A percentile compares a stretch with the other conserved stretches of the same genome.
Evolutionary conservation across 805 yeast species (phyloP).

Genomic region (Isabelozyma gotoi): DNA sequence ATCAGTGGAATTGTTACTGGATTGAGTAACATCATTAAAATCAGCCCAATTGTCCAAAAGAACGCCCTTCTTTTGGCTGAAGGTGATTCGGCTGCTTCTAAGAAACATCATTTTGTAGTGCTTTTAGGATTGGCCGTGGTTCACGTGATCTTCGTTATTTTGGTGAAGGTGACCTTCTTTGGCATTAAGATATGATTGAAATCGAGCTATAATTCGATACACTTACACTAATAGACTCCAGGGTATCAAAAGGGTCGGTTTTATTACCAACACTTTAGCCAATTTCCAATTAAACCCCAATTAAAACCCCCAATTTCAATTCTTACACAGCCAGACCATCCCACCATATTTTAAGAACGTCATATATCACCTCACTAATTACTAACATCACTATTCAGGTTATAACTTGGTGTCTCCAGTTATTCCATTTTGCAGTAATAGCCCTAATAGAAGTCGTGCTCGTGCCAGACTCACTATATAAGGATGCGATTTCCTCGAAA

Average conservation of each 20-base stretch:
- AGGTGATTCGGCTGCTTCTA: constrained; percentile 30
- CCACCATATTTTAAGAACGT: too few relatives aligned
- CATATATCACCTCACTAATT: too few relatives aligned
- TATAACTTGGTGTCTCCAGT: too few relatives aligned
- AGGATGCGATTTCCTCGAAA: neutral
- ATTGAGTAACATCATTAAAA: constrained; percentile 48
- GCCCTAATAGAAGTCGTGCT: neutral
- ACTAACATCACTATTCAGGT: too few relatives aligned
- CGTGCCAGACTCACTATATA: neutral
- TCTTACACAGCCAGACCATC: too few relatives aligned
- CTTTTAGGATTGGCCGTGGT: constrained; percentile 42
- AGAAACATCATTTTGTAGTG: constrained; percentile 32
- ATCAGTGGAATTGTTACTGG: constrained; percentile 65
- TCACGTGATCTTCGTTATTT: constrained; percentile 59
- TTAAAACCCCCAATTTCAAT: too few relatives aligned
- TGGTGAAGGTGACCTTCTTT: constrained; percentile 67
- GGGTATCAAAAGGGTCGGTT: too few relatives aligned
- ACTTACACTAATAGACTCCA: too few relatives aligned
- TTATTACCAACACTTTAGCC: too few relatives aligned
- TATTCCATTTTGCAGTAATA: neutral
- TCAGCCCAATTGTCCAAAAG: constrained; percentile 35
- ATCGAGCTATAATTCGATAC: neutral
- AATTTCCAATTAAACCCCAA: too few relatives aligned
- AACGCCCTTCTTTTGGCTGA: constrained; percentile 31
- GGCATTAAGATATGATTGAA: constrained; percentile 22